phyloP scores from a whole-genome alignment of 176 grass and related monocot species.

The Elymus sibiricus region DNA sequence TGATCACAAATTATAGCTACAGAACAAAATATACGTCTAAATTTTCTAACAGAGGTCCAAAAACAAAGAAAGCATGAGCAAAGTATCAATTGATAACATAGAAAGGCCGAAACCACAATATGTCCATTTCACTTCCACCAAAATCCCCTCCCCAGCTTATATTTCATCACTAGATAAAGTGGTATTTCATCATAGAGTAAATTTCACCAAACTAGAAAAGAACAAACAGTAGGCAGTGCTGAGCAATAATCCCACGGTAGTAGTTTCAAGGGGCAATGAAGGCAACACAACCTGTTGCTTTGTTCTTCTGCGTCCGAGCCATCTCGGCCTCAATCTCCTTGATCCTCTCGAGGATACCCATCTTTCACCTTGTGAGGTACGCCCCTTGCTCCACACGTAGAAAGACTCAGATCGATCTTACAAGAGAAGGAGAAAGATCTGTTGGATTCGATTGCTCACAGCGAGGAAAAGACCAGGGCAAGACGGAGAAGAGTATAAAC shows the following conservation, averaged over 20 bases:
- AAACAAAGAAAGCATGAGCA: background rate
- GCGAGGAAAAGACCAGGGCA: background rate
- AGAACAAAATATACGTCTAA: background rate
- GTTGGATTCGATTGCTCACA: background rate
- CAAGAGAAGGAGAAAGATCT: background rate
- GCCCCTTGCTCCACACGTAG: background rate
- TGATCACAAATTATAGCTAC: background rate
- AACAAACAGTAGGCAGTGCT: background rate
- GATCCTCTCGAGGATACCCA: constrained; percentile 97
- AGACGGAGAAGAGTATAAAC: background rate
- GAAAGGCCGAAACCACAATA: background rate
- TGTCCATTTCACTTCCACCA: background rate
- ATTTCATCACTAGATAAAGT: background rate
- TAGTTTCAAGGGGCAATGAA: constrained; percentile 16
- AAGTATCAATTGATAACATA: background rate
- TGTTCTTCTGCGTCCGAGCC: constrained; percentile 98
- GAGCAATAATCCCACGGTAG: background rate
- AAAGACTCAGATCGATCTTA: background rate
- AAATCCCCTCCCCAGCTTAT: background rate
- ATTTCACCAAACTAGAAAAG: background rate
- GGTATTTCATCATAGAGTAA: background rate
- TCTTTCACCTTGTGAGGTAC: constrained; percentile 39
- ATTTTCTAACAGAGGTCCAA: background rate
- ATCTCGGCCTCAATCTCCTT: constrained; percentile 99
- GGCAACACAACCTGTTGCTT: constrained; percentile 77